These are phyloP conservation scores for Sphaerosporella brunnea DNA, from an alignment of 495 filamentous ascomycete species.

Conservation along the genomic window DNA sequence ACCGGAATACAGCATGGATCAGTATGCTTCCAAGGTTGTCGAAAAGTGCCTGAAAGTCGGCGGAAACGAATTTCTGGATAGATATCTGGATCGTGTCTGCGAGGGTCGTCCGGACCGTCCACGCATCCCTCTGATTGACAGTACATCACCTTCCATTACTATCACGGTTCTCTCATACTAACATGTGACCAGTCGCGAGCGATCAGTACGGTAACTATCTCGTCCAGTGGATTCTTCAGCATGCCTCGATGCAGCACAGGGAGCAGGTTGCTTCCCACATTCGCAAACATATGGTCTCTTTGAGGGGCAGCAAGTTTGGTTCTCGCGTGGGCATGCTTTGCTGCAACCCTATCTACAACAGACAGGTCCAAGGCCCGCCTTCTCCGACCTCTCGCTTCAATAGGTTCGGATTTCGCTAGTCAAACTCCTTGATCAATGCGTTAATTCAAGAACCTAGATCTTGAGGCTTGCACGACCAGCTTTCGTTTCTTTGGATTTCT, in stretches of 20 bases:
- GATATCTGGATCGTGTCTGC: slow-evolving; percentile 85
- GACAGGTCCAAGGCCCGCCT: slow-evolving; percentile 18
- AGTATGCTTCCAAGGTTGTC: slow-evolving; percentile 96
- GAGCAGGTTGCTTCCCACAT: slow-evolving; percentile 88
- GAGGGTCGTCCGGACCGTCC: slow-evolving; percentile 79
- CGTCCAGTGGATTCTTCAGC: slow-evolving; percentile 86
- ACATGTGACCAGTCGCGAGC: slow-evolving; percentile 49
- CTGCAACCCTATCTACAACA: slow-evolving; percentile 52
- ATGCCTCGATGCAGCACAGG: slow-evolving; percentile 68
- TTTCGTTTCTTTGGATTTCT: slow-evolving; percentile 3
- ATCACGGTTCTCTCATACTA: slow-evolving; percentile 16
- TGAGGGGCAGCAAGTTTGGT: slow-evolving; percentile 94
- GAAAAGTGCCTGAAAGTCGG: slow-evolving; percentile 98
- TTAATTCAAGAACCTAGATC: slow-evolving; percentile 7
- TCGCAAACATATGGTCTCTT: slow-evolving; percentile 97
- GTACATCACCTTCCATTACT: slow-evolving; percentile 26
- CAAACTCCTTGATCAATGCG: background rate
- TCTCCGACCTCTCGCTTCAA: slow-evolving; percentile 21
- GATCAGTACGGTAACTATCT: slow-evolving; percentile 98
- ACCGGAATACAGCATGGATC: slow-evolving; percentile 95
- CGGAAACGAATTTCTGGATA: slow-evolving; percentile 71
- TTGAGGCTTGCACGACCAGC: background rate
- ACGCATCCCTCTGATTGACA: slow-evolving; percentile 93
- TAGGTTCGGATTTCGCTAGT: slow-evolving; percentile 24
- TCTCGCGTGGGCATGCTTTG: slow-evolving; percentile 97